Conservation (phyloP, 2,329 filamentous ascomycete species). For the Stachybotrys echinatus region DNA sequence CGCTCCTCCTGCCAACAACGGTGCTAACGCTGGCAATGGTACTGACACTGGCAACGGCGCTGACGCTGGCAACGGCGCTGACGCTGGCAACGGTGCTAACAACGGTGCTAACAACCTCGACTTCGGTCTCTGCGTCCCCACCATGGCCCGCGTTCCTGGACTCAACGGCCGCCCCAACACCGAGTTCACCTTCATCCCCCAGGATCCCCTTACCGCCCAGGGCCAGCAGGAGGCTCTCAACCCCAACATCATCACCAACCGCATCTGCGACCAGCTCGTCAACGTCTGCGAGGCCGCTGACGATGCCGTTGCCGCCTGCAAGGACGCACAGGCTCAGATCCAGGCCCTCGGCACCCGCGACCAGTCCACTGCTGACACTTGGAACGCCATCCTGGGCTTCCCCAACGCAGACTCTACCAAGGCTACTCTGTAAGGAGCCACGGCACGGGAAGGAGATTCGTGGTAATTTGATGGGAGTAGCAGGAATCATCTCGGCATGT, state of each 20-base stretch:
- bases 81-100: constrained; percentile 20
- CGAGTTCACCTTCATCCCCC: constrained; percentile 65
- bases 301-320: constrained; percentile 50
- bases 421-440: constrained; percentile 11
- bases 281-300: constrained; percentile 61
- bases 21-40: background rate
- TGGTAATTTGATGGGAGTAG: too few species aligned
- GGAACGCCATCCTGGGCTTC: constrained; percentile 35
- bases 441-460: background rate
- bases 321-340: constrained; percentile 47
- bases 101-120: constrained; percentile 26
- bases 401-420: constrained; percentile 15
- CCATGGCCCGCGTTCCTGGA: constrained; percentile 55
- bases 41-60: constrained; percentile 6
- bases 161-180: constrained; percentile 48
- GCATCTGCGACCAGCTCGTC: constrained; percentile 62
- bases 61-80: constrained; percentile 18
- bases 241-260: constrained; percentile 70
- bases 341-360: constrained; percentile 42
- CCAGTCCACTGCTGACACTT: constrained; percentile 41
- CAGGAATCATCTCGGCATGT: too few species aligned
- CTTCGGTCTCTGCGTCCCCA: constrained; percentile 50
- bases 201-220: constrained; percentile 54
- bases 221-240: constrained; percentile 62
- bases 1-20: constrained; percentile 13